These are phyloP conservation scores for Hylodesmum podocarpum DNA, from an alignment of 306 rosid species.

Conservation along the genomic window DNA sequence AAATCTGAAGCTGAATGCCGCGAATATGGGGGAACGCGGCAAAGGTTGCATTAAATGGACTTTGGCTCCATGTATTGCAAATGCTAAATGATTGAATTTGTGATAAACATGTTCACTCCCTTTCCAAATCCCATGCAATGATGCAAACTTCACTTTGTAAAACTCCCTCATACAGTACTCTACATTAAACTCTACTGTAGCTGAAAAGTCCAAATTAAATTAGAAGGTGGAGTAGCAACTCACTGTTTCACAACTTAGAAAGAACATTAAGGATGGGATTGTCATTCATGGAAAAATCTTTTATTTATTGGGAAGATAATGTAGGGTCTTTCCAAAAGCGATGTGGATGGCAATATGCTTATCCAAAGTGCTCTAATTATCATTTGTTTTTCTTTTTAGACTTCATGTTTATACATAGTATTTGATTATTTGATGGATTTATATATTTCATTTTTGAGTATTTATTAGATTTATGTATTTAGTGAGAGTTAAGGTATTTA, in stretches of 20 bases:
- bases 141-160: neutral
- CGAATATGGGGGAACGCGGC: neutral
- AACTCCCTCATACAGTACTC: neutral
- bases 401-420: no score
- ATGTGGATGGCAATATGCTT: neutral
- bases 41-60: neutral
- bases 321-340: neutral
- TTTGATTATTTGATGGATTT: no score
- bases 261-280: neutral
- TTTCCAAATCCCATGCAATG: neutral
- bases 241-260: neutral
- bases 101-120: neutral
- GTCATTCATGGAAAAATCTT: neutral
- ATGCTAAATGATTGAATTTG: neutral
- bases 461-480: no score
- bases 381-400: no score
- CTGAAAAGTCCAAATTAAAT: neutral
- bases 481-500: no score
- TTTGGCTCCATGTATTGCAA: neutral
- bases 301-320: neutral
- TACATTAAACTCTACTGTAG: neutral
- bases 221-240: neutral
- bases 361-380: neutral
- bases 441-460: no score
- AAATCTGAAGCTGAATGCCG: neutral